phyloP scores from a whole-genome alignment of 1,284 basidiomycete species.

The Naganishia liquefaciens region DNA sequence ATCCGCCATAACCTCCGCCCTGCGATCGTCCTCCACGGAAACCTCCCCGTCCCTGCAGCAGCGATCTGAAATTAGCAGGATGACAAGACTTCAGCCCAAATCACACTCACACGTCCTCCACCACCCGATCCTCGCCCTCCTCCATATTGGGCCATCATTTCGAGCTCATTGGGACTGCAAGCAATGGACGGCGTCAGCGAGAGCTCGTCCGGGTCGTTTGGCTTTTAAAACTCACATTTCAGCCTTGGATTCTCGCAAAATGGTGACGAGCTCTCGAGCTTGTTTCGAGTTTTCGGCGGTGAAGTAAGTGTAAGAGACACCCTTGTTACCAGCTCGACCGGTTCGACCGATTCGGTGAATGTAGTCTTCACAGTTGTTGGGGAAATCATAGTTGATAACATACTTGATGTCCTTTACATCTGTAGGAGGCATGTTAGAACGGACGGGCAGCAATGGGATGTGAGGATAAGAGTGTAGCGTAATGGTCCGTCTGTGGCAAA shows the following conservation, averaged over 20 bases:
- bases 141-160: constrained; percentile 88
- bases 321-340: constrained; percentile 60
- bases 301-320: constrained; percentile 84
- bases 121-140: constrained; percentile 57
- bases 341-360: constrained; percentile 62
- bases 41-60: constrained; percentile 61
- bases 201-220: background rate
- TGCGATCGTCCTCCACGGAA: constrained; percentile 55
- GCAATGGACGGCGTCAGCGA: background rate
- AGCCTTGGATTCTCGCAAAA: constrained; percentile 88
- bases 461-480: background rate
- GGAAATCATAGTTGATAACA: constrained; percentile 61
- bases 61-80: constrained; percentile 45
- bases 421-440: constrained; percentile 31
- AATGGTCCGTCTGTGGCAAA: too few species aligned
- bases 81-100: background rate
- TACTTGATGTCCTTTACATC: constrained; percentile 54
- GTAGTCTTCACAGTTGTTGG: constrained; percentile 84
- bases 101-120: constrained; percentile 46
- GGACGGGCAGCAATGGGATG: background rate
- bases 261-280: constrained; percentile 85
- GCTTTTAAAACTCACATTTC: constrained; percentile 55
- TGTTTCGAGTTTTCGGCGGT: constrained; percentile 91
- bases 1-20: constrained; percentile 46
- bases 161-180: constrained; percentile 71